Percentiles rank a stretch among this genome's conserved stretches.
Evolutionary conservation across 2,329 filamentous ascomycete genomes (phyloP).

Genomic region (Akanthomyces lecanii): DNA sequence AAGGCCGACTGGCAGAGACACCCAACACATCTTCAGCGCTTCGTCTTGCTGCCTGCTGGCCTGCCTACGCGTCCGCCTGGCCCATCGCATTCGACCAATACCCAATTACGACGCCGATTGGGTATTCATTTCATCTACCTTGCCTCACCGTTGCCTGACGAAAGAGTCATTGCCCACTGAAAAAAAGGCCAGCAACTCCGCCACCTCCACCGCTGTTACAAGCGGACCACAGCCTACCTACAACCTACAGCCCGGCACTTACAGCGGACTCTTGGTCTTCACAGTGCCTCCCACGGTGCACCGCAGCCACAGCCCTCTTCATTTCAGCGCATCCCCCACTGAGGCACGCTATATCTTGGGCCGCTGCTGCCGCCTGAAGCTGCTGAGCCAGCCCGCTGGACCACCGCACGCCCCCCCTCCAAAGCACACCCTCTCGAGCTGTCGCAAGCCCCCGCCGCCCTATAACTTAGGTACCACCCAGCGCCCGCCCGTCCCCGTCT

Average conservation of each 20-base stretch:
- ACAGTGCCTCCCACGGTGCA: slow-evolving; percentile 6
- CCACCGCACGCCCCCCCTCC: not conserved
- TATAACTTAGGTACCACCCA: not conserved
- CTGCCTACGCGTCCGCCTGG: not conserved
- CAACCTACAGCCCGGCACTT: not conserved
- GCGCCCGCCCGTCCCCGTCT: not conserved
- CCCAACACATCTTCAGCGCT: not conserved
- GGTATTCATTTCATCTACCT: not conserved
- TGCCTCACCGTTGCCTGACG: not conserved
- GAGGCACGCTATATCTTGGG: not conserved
- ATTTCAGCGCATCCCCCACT: not conserved
- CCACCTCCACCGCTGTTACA: not conserved
- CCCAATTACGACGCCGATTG: not conserved
- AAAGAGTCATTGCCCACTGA: not conserved
- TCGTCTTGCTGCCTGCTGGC: not conserved
- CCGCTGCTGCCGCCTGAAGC: not conserved
- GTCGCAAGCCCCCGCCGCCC: not conserved
- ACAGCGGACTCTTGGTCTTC: not conserved
- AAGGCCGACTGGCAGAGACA: not conserved
- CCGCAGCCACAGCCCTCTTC: not conserved
- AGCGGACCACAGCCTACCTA: not conserved
- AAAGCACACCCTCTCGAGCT: not conserved
- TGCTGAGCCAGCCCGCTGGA: not conserved
- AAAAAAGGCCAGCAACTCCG: not conserved
- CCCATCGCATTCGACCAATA: not conserved